A percentile compares a stretch with the other conserved stretches of the same genome.
Evolutionary conservation across 257 asterid genomes (phyloP).

Genomic region (Solanum peruvianum): DNA sequence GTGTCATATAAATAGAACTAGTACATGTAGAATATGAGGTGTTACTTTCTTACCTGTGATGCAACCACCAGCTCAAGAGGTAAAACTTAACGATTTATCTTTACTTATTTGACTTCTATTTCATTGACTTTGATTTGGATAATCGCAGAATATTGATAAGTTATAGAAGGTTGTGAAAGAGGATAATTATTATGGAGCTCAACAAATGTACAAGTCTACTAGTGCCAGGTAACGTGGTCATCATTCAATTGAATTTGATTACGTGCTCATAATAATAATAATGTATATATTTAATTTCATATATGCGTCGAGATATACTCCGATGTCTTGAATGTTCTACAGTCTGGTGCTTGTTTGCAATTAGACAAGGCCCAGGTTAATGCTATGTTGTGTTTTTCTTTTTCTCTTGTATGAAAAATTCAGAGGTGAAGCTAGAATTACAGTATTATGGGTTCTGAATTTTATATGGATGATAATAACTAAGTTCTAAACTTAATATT

Average conservation of each 20-base stretch:
- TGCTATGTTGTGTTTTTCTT: neutral
- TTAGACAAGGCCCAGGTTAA: slow-evolving; percentile 65
- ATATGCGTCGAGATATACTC: slow-evolving; percentile 48
- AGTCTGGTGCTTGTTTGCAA: slow-evolving; percentile 86
- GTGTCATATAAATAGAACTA: no score
- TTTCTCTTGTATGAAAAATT: neutral
- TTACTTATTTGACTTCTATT: neutral
- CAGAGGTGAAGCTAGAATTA: no score
- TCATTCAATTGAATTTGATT: neutral
- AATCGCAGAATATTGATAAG: slow-evolving; percentile 59
- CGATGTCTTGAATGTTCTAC: slow-evolving; percentile 74
- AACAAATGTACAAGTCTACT: slow-evolving; percentile 84
- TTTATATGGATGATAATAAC: neutral
- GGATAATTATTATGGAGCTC: slow-evolving; percentile 93
- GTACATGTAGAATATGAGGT: no score
- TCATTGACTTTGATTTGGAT: neutral
- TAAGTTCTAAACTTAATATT: neutral
- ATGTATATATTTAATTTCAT: slow-evolving; percentile 18
- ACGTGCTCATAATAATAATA: neutral
- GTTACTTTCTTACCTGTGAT: slow-evolving; percentile 11
- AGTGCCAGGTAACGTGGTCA: slow-evolving; percentile 35
- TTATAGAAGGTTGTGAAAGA: slow-evolving; percentile 58
- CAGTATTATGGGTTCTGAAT: neutral
- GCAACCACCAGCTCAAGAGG: slow-evolving; percentile 73
- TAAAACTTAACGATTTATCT: neutral